These are phyloP conservation scores for Kluyveromyces aestuarii DNA, from an alignment of 805 yeast species.

Conservation along the genomic window DNA sequence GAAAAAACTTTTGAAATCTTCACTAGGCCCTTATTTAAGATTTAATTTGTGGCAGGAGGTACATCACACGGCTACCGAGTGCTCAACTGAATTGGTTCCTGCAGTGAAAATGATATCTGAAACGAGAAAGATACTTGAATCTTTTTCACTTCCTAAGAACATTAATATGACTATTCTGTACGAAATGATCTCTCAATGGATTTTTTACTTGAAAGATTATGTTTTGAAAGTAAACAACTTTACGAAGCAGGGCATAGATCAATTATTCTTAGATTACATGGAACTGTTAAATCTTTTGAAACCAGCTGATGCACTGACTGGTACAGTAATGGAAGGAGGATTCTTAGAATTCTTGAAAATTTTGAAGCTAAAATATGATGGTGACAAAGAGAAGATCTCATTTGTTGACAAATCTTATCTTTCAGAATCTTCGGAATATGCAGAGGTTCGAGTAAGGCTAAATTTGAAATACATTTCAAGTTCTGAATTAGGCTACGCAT, in stretches of 20 bases:
- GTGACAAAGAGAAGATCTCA: conserved; percentile 5
- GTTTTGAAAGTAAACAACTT: conserved; percentile 32
- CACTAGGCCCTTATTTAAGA: conserved; percentile 27
- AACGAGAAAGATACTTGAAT: not conserved
- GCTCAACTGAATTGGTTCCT: conserved; percentile 7
- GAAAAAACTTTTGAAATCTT: conserved; percentile 20
- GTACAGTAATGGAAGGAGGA: conserved; percentile 14
- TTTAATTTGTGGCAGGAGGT: conserved; percentile 25
- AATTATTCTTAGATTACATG: conserved; percentile 25
- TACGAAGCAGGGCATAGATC: conserved; percentile 26
- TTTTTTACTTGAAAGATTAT: conserved; percentile 28
- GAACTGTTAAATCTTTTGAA: conserved; percentile 22
- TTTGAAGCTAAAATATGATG: conserved; percentile 23
- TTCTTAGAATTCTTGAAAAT: conserved; percentile 21
- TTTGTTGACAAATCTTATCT: conserved; percentile 19
- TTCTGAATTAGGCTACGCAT: conserved; percentile 30
- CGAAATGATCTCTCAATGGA: conserved; percentile 18
- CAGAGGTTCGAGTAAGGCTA: not conserved
- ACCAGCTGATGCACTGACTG: conserved; percentile 11
- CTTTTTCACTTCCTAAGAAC: conserved; percentile 7
- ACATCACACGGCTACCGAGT: conserved; percentile 8
- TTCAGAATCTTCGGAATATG: not conserved
- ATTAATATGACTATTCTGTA: conserved; percentile 17
- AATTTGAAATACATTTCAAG: conserved; percentile 15
- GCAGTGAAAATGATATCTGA: conserved; percentile 2